Evolutionary conservation across 1,284 basidiomycete species (phyloP), one percentile per base, ranked within the genome.

Genomic region (Ceratobasidium papillatum): DNA sequence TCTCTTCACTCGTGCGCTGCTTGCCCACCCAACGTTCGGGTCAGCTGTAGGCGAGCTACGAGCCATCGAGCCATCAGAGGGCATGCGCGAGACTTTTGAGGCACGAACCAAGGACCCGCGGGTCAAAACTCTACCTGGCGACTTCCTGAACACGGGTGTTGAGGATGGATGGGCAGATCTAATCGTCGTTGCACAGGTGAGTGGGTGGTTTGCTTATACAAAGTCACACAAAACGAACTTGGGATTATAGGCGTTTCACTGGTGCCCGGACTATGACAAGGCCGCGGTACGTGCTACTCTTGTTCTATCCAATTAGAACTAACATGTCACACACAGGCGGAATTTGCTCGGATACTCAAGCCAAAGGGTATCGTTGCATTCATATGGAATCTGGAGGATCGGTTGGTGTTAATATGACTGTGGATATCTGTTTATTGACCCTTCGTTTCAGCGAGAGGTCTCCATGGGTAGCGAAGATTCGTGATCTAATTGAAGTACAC

Each of bases 301-400:
- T 3, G 14, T 17, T 17, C 38, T 41, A 9, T 9, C 1, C 8
- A 34, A 4, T 71, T 34, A 14, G 12, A 56, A 41, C 47, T 63
- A 17, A 58, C 14, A 38, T 56, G 27, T 25, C 12, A 12, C 64
- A 32, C 4, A 11, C 58, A 76, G 77, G 81, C 81, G 0, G 92
- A 94, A 79, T 91, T 94, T 79, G 85, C 87, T 27, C 86, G 93
- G 43, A 86, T 93, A 78, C 82, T 94, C 63, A 92, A 91, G 79
- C 89, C 90, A 0, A 81, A 83, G 38, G 93, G 92, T 3, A 81
- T 86, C 5, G 84, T 89, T n/a, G 88, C 85, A 2, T 84, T 91
- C 74, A 88, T 93, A 58, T 94, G 93, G 92, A 94, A 94, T 81
- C 81, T 94, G 43, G 92, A 93, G 81, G 89, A 93, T 81, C 85